phyloP scores from a whole-genome alignment of 257 asterid genomes.

The Ocimum tenuiflorum region DNA sequence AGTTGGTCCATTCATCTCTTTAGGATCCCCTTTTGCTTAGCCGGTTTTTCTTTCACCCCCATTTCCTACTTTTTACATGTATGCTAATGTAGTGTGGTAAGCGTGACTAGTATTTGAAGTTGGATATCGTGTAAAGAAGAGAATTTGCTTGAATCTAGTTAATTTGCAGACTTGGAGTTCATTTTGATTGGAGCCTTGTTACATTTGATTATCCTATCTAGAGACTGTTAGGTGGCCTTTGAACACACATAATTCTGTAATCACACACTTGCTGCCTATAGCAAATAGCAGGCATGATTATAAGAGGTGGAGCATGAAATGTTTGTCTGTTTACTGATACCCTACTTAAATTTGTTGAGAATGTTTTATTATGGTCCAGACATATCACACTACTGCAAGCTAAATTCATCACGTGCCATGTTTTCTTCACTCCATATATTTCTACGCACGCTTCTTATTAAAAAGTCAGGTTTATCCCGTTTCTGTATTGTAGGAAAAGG shows the following conservation, averaged over 20 bases:
- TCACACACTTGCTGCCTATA: conserved; percentile 14
- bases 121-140: conserved; percentile 20
- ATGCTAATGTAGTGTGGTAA: conserved; percentile 10
- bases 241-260: not conserved
- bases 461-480: no score
- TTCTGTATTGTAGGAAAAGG: no score
- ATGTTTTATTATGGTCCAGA: conserved; percentile 19
- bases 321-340: conserved; percentile 13
- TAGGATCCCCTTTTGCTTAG: conserved; percentile 3
- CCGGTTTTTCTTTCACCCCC: not conserved
- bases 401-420: conserved; percentile 30
- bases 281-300: conserved; percentile 14
- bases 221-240: conserved; percentile 9
- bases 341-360: not conserved
- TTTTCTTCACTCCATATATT: not conserved
- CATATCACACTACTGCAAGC: conserved; percentile 23
- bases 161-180: conserved; percentile 1
- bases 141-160: not conserved
- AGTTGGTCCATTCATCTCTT: conserved; percentile 5
- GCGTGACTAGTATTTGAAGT: conserved; percentile 20
- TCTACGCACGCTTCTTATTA: no score
- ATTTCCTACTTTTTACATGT: conserved; percentile 14
- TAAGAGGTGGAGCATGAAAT: conserved; percentile 20
- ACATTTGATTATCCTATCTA: not conserved
- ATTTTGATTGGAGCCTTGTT: not conserved